Conservation (phyloP, 2,329 filamentous ascomycete species). For the Nakataea oryzae region DNA sequence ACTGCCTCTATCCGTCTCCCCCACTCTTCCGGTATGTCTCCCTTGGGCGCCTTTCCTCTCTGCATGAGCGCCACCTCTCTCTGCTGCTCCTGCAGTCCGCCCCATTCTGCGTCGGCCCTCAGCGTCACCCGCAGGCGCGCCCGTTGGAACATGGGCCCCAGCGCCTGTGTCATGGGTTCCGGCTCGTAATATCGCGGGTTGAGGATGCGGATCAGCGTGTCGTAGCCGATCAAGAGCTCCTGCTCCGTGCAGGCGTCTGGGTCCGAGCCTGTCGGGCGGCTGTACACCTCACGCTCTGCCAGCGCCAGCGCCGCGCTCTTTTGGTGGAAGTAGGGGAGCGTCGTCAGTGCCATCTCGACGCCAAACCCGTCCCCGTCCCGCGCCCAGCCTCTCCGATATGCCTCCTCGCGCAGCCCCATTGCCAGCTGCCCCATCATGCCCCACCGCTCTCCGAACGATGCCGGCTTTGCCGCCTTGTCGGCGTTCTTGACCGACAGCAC, state of each 20-base stretch:
- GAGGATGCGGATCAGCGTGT: constrained; percentile 64
- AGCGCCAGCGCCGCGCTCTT: constrained; percentile 52
- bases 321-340: constrained; percentile 62
- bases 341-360: constrained; percentile 61
- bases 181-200: constrained; percentile 59
- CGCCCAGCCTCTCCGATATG: constrained; percentile 4
- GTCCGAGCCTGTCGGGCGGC: not conserved
- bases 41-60: constrained; percentile 31
- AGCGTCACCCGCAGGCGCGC: constrained; percentile 55
- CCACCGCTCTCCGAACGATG: constrained; percentile 55
- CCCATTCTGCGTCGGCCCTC: constrained; percentile 51
- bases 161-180: constrained; percentile 20
- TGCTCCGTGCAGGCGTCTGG: constrained; percentile 30
- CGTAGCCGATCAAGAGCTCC: constrained; percentile 63
- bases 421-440: constrained; percentile 64
- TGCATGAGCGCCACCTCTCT: constrained; percentile 40
- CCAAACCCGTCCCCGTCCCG: constrained; percentile 12
- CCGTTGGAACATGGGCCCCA: constrained; percentile 53
- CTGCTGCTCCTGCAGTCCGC: constrained; percentile 40
- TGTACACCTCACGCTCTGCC: constrained; percentile 18
- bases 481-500: constrained; percentile 55
- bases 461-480: constrained; percentile 57
- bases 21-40: constrained; percentile 50
- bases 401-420: constrained; percentile 32
- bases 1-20: constrained; percentile 48